Base-by-base conservation (phyloP, 371 early-diverging fungal genomes). In the Umbelopsis sp. region DNA sequence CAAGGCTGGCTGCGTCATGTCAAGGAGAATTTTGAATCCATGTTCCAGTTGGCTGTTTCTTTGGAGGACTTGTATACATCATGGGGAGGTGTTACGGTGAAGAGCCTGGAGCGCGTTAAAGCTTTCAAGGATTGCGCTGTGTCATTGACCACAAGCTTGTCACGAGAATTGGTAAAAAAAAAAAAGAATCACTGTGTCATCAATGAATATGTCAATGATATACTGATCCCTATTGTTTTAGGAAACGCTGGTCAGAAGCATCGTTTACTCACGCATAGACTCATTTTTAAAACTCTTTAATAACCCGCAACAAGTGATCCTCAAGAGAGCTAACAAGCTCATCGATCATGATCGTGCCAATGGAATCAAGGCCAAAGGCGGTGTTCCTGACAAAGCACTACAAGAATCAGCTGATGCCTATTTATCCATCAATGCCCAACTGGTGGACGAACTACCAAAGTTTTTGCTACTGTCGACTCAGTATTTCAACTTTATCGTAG, bases 371-470 rank as follows among this genome's bases (percentile, higher is more conserved):
- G 83, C 78, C 12, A 86, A 82, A 66, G 90, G 89, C 0, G 88
- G 91, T 45, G 73, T 80, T 66, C 83, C 85, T 10, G 90, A 90
- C 65, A 91, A 90, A 71, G 76, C 85, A 37, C 74, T 93, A 32
- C 85, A 86, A 63, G 90, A 88, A 37, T 90, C 91, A 0, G 91
- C 93, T 1, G 89, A 85, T 38, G 90, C 87, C 0, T 95, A 91
- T 73, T 74, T 74, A 0, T 86, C 91, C 2, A 88, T 95, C 70
- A 91, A 93, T 71, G 91, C 85, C 7, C 92, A 95, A 63, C 80
- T 95, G 10, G 76, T 89, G 25, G 92, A 93, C 37, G 93, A 95
- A 69, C 73, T 95, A 14, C 95, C 95, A 3, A 75, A 74, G 48
- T 91, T 93, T 65, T 76, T 91, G 44, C 72, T 69, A 16, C 70